A percentile compares a stretch with the other conserved stretches of the same genome.
Conservation (phyloP, 2,329 filamentous ascomycete species). For the Aspergillus terreus region DNA sequence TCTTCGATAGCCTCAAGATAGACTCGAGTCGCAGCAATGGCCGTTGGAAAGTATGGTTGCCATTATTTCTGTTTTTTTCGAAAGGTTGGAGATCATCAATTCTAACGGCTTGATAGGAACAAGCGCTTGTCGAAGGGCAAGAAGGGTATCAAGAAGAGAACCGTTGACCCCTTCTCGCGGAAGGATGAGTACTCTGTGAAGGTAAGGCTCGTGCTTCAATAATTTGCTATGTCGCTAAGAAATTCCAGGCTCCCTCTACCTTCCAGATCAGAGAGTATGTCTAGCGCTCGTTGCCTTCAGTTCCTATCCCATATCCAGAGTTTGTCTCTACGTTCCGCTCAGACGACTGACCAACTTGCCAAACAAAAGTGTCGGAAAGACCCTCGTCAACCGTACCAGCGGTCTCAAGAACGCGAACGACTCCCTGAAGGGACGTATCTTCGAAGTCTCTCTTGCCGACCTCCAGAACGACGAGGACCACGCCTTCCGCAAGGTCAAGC, state of each 20-base stretch:
- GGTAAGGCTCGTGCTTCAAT: constrained; percentile 47
- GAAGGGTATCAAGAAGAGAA: constrained; percentile 99
- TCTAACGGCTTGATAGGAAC: constrained; percentile 62
- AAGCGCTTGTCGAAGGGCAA: constrained; percentile 99
- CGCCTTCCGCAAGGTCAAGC: constrained; percentile 99
- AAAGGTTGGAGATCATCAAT: background rate
- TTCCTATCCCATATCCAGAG: constrained; percentile 1
- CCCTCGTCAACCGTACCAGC: constrained; percentile 97
- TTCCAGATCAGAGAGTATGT: constrained; percentile 96
- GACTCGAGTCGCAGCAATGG: constrained; percentile 65
- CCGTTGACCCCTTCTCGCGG: constrained; percentile 91
- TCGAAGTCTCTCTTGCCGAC: constrained; percentile 98
- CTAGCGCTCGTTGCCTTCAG: constrained; percentile 10
- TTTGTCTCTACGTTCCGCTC: background rate
- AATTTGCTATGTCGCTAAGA: constrained; percentile 15
- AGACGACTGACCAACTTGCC: background rate
- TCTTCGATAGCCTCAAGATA: constrained; percentile 40
- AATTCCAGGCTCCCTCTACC: constrained; percentile 75
- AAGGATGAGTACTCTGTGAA: constrained; percentile 99
- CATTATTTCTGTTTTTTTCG: constrained; percentile 4
- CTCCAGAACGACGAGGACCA: constrained; percentile 99
- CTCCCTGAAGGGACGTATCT: constrained; percentile 95
- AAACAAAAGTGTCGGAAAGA: constrained; percentile 86
- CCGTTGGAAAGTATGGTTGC: constrained; percentile 70
- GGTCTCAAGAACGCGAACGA: constrained; percentile 99